Percentiles rank a stretch among this genome's conserved stretches.
Evolutionary conservation across 805 yeast genomes (phyloP).

Genomic region (Tetrapisispora pingtungensis): DNA sequence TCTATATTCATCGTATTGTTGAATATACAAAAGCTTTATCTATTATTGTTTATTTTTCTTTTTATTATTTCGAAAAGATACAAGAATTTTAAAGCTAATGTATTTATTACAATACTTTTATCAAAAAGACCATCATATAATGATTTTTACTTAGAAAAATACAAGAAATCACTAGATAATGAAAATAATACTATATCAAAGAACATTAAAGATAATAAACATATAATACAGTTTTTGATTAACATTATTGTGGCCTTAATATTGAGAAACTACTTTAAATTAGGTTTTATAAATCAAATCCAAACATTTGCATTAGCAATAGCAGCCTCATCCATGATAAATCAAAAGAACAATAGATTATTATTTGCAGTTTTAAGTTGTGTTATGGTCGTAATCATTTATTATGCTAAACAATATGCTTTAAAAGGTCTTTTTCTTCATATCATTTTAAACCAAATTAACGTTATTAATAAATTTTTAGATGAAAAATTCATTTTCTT

Average conservation of each 20-base stretch:
- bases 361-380: constrained; percentile 25
- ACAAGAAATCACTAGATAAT: neutral
- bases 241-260: constrained; percentile 16
- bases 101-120: constrained; percentile 21
- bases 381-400: constrained; percentile 18
- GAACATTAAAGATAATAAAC: constrained; percentile 1
- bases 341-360: constrained; percentile 22
- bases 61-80: constrained; percentile 23
- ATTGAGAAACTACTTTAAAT: constrained; percentile 13
- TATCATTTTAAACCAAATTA: neutral
- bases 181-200: neutral
- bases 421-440: neutral
- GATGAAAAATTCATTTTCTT: neutral
- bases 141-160: neutral
- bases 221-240: constrained; percentile 3
- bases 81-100: constrained; percentile 20
- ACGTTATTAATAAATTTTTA: neutral
- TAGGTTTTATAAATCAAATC: constrained; percentile 17
- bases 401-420: constrained; percentile 5
- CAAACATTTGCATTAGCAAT: constrained; percentile 24
- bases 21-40: constrained; percentile 23
- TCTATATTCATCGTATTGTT: constrained; percentile 26
- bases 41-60: constrained; percentile 16
- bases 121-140: constrained; percentile 18
- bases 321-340: constrained; percentile 27